A percentile compares a stretch with the other conserved stretches of the same genome.
phyloP scores from a whole-genome alignment of 1,139 yeast genomes.

The Taphrina betulina region DNA sequence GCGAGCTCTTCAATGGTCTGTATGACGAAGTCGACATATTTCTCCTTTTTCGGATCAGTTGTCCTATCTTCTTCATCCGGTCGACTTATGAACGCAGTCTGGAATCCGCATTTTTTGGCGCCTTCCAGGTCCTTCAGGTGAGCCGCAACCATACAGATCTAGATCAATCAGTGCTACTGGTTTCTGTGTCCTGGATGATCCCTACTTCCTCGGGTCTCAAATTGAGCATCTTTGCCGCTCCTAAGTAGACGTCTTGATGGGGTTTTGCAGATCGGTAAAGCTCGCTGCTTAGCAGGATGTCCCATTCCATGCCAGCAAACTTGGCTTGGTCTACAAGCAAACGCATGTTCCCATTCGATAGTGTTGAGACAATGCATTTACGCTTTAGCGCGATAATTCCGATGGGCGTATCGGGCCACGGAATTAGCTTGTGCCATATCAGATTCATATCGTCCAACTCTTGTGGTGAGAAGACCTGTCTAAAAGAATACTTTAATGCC shows the following conservation, averaged over 20 bases:
- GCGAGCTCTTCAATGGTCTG: conserved; percentile 19
- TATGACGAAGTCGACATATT: conserved; percentile 23
- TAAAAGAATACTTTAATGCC: conserved; percentile 26
- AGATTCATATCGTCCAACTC: conserved; percentile 35
- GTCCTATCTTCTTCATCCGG: conserved; percentile 30
- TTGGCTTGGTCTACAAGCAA: conserved; percentile 38
- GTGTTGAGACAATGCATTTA: conserved; percentile 35
- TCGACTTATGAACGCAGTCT: conserved; percentile 37
- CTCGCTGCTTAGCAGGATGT: conserved; percentile 37
- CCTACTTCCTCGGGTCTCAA: conserved; percentile 35
- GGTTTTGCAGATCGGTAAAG: conserved; percentile 37
- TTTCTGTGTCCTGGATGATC: too few relatives aligned
- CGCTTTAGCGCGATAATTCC: conserved; percentile 35
- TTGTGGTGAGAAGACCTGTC: background rate
- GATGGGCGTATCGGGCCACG: conserved; percentile 36
- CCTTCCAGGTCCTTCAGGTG: conserved; percentile 37
- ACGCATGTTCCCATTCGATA: conserved; percentile 38
- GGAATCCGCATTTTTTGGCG: conserved; percentile 36
- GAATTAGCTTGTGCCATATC: conserved; percentile 37
- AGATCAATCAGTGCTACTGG: too few relatives aligned
- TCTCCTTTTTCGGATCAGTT: conserved; percentile 2
- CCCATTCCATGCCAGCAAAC: conserved; percentile 37
- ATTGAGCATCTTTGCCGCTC: conserved; percentile 36
- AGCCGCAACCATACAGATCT: conserved; percentile 38
- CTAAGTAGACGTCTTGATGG: conserved; percentile 36